Percentiles rank a stretch among this genome's conserved stretches.
Conservation (phyloP, 225 moss, liverwort and hornwort species). For the Rhytidiadelphus loreus region DNA sequence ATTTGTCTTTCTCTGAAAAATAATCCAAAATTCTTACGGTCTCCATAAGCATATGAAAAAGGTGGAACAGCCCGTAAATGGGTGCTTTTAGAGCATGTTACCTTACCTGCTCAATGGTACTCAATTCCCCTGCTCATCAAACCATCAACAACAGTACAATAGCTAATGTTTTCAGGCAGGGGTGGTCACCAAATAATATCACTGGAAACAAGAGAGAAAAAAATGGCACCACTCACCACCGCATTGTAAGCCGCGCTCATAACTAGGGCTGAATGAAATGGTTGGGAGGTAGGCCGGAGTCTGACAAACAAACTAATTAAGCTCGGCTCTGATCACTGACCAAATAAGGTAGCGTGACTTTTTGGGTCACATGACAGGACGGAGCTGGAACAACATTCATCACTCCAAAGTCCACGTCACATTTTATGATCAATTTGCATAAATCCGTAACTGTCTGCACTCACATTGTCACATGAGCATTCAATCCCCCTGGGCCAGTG, state of each 20-base stretch:
- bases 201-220: background rate
- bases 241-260: background rate
- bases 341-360: background rate
- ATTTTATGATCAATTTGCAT: background rate
- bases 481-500: rapidly evolving
- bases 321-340: background rate
- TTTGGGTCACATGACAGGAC: background rate
- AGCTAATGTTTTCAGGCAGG: background rate
- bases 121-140: background rate
- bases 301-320: background rate
- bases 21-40: too few species aligned
- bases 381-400: background rate
- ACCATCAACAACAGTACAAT: background rate
- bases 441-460: background rate
- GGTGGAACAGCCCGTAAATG: too few species aligned
- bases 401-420: background rate
- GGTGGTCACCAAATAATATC: background rate
- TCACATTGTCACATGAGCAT: background rate
- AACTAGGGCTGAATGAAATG: background rate
- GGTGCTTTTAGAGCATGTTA: too few species aligned
- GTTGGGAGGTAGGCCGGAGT: background rate
- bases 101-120: too few species aligned
- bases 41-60: too few species aligned
- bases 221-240: too few species aligned
- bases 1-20: too few species aligned